Conservation (phyloP, 345 rosid genomes). For the Citrus cavaleriei region DNA sequence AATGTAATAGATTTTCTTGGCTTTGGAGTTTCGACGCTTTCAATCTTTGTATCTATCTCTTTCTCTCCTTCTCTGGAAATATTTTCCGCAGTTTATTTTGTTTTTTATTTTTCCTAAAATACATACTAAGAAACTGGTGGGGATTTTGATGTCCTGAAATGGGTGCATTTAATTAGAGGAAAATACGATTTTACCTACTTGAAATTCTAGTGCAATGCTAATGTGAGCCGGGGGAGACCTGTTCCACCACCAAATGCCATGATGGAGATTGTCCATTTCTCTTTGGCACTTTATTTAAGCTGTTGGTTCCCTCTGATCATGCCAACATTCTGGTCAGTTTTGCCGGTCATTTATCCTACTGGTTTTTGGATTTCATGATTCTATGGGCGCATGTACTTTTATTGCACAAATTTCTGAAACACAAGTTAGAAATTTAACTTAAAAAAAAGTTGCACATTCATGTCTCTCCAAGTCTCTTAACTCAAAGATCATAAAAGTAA, state of each 20-base stretch:
- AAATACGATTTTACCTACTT: not conserved
- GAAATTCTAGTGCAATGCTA: constrained; percentile 13
- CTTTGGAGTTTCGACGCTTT: not conserved
- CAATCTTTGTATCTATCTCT: not conserved
- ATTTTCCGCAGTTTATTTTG: constrained; percentile 1
- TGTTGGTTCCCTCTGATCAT: constrained; percentile 1
- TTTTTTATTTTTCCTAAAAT: not conserved
- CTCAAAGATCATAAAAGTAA: no score
- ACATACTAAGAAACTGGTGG: constrained; percentile 10
- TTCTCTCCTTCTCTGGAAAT: not conserved
- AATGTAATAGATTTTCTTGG: not conserved
- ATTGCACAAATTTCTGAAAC: not conserved
- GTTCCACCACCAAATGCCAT: not conserved
- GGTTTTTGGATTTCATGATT: not conserved
- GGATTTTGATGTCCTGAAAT: constrained; percentile 13
- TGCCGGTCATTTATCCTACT: constrained; percentile 7
- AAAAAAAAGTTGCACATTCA: not conserved
- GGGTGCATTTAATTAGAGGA: constrained; percentile 13
- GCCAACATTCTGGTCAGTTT: constrained; percentile 19
- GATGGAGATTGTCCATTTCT: constrained; percentile 10
- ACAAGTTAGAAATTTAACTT: not conserved
- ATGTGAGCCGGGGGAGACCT: constrained; percentile 23
- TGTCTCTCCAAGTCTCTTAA: not conserved
- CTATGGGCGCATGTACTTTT: not conserved
- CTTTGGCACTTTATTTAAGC: not conserved